A percentile compares a stretch with the other conserved stretches of the same genome.
Conservation (phyloP, 257 asterid genomes). For the Solanum gandarillasii region DNA sequence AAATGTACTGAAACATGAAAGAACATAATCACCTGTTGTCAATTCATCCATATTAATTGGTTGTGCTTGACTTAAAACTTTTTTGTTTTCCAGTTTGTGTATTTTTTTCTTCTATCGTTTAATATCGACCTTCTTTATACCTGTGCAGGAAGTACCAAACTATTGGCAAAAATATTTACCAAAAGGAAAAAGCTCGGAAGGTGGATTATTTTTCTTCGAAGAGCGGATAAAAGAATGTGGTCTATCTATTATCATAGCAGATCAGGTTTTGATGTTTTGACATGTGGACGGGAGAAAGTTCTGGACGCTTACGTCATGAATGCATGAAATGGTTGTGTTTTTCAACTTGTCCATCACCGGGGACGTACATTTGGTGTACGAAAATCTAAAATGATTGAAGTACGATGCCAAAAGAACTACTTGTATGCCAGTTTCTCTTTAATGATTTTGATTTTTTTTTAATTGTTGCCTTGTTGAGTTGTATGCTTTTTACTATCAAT, state of each 20-base stretch:
- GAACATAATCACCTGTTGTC: too few species aligned
- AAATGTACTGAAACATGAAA: too few species aligned
- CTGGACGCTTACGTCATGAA: background rate
- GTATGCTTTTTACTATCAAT: background rate
- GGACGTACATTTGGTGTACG: background rate
- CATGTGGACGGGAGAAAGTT: background rate
- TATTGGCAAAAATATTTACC: background rate
- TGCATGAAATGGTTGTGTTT: conserved; percentile 2
- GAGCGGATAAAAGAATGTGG: background rate
- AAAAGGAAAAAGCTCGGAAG: background rate
- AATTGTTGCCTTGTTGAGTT: background rate
- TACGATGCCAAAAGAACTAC: background rate
- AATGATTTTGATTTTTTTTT: background rate
- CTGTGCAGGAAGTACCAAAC: conserved; percentile 1
- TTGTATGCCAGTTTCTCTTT: background rate
- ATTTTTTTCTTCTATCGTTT: background rate
- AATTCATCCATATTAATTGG: too few species aligned
- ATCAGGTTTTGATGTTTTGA: background rate
- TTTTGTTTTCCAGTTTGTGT: background rate
- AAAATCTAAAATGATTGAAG: background rate
- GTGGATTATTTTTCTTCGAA: background rate
- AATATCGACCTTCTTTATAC: background rate
- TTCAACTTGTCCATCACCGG: background rate
- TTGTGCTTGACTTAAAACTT: too few species aligned
- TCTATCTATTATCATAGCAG: background rate